Base-by-base conservation (phyloP, 352 stramenopile genomes). In the Phytophthora pistaciae region DNA sequence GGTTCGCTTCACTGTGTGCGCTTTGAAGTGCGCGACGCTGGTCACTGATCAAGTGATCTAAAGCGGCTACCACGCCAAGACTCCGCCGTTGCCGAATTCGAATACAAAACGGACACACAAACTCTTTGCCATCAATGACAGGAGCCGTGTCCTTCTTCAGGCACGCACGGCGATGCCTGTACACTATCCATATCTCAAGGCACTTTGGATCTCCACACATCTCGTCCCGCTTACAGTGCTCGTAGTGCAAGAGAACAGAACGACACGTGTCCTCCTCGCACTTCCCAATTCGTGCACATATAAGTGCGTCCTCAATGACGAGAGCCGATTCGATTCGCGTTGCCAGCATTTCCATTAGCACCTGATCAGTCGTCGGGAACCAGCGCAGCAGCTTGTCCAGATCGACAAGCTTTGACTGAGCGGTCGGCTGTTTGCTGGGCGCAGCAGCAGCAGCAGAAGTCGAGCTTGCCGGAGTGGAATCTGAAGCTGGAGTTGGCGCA, bases 81-180 rank as follows among this genome's bases (percentile, higher is more conserved):
- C 58, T 79, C 36, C 75, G 68, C 54, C 78, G 54, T 66, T 83
- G 72, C 1, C 54, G 60, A 49, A 85, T 77, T 29, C 76, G 75
- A 64, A 84, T 71, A 54, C 80, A 88, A 73, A 88, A 83, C 16
- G 78, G 75, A 57, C 80, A 84, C 52, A 73, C 58, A 11, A 49
- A 42, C 49, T 29, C 56, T 48, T 72, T 75, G n/a, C 20, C 58
- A 54, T 70, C 56, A 25, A 5, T 38, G 21, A 50, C n/a, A 29
- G 49, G 13, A 2, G 68, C 9, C 42, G 25, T 66, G 16, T 68
- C 52, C 38, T 74, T 79, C 49, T 67, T 69, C 14, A 54, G 42
- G 42, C 80, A 88, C 38, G 31, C 44, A n/a, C 70, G 66, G 3
- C 68, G 56, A 61, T 88, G 80, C 14, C 31, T 38, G 49, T 72